phyloP scores from a whole-genome alignment of 2,329 filamentous ascomycete species.

The Ophiostoma sp. region DNA sequence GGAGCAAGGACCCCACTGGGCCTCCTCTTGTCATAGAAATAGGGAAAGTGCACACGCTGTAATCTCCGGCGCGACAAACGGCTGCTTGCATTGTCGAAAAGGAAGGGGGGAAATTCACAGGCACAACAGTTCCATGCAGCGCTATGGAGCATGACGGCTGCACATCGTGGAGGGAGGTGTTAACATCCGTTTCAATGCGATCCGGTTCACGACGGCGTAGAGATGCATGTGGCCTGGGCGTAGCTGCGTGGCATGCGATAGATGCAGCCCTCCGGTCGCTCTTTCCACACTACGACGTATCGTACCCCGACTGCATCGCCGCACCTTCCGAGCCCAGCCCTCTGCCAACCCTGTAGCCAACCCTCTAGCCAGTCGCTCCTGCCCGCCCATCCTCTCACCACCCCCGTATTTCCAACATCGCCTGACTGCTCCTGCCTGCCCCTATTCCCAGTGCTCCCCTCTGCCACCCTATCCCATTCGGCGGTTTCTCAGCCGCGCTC shows the following conservation, averaged over 20 bases:
- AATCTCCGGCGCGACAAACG: slow-evolving; percentile 18
- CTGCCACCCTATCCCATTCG: neutral
- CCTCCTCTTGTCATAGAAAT: slow-evolving; percentile 9
- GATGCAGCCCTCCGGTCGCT: neutral
- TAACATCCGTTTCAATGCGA: no score
- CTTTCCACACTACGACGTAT: neutral
- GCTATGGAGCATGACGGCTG: no score
- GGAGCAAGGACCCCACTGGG: neutral
- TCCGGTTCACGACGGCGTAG: no score
- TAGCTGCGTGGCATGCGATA: neutral
- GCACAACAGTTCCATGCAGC: neutral
- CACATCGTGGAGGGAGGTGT: no score
- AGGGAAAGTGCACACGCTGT: slow-evolving; percentile 15
- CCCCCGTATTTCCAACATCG: slow-evolving; percentile 1
- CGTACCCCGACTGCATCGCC: neutral
- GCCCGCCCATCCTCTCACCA: neutral
- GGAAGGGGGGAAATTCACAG: neutral
- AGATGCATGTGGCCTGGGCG: no score
- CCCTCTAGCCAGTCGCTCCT: neutral
- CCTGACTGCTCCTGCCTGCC: neutral
- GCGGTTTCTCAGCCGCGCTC: neutral
- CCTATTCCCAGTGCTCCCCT: neutral
- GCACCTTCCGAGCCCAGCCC: neutral
- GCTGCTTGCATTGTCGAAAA: neutral
- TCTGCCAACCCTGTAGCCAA: neutral